Evolutionary conservation across 768 basidiomycete species (phyloP).

Genomic region (Floccularia luteovirens): DNA sequence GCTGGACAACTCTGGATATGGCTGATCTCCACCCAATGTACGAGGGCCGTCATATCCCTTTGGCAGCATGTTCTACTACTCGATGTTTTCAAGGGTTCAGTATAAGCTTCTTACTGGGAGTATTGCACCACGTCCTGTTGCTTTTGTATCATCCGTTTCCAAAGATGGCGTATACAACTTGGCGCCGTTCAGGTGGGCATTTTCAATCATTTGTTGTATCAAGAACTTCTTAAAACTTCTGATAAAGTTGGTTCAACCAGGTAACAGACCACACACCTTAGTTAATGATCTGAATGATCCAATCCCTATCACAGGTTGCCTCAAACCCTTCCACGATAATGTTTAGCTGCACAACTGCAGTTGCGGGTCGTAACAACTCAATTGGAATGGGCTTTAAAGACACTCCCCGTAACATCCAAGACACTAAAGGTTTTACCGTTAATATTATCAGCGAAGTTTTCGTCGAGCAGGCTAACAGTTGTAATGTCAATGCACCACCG

Average conservation of each 20-base stretch:
- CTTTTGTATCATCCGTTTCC: conserved; percentile 58
- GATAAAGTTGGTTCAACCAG: conserved; percentile 39
- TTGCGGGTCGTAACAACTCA: conserved; percentile 5
- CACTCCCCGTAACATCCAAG: conserved; percentile 55
- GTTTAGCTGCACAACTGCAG: conserved; percentile 29
- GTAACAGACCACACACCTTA: conserved; percentile 8
- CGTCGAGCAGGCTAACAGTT: conserved; percentile 46
- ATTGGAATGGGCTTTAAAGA: conserved; percentile 34
- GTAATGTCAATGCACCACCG: conserved; percentile 44
- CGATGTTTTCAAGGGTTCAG: conserved; percentile 11
- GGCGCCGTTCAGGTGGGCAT: conserved; percentile 43
- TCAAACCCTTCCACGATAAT: conserved; percentile 61
- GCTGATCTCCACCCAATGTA: conserved; percentile 25
- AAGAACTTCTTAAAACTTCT: too few species aligned
- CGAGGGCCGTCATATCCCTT: conserved; percentile 4
- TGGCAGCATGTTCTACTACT: not conserved
- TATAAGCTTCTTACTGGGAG: conserved; percentile 48
- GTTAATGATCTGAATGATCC: not conserved
- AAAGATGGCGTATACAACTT: conserved; percentile 47
- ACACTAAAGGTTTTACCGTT: conserved; percentile 61
- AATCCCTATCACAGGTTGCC: conserved; percentile 26
- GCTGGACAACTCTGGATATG: conserved; percentile 30
- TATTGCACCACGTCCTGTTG: conserved; percentile 60
- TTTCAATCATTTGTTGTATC: too few species aligned
- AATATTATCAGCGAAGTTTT: conserved; percentile 73